Base-by-base conservation (phyloP, 768 basidiomycete genomes). In the Neoboletus subvelutipes region DNA sequence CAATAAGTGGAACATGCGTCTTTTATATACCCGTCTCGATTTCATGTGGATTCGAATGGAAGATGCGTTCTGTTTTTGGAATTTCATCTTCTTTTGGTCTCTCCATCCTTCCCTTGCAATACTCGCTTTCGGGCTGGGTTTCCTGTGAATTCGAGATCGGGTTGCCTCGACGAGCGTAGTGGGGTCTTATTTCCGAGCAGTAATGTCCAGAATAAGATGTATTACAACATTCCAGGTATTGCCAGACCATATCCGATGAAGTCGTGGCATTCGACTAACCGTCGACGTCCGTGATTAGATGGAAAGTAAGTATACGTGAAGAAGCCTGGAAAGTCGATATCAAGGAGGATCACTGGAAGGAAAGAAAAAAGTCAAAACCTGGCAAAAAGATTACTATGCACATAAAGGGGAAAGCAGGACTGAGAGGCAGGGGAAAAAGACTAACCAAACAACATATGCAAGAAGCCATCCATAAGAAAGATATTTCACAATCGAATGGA, bases 141-240 rank as follows among this genome's bases (percentile, higher is more conserved):
- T 39, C 37, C 10, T 56, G 37, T 22, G 45, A 17, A 39, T 48
- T 37, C 24, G 45, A 39, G 46, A 53, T 41, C 37, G 28, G 5
- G 40, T 8, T 55, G 51, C 41, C 42, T 56, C 28, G 41, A 42
- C 22, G 12, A 42, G 13, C 22, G 22, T 24, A 42, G n/a, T 24
- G 41, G 3, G 41, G 24, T 26, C 41, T 53, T 33, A 63, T 66
- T 66, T 65, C 61, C 64, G 57, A 57, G 55, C 18, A 26, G 37
- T 41, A 43, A 52, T 28, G 64, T 72, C 71, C 70, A 70, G 62
- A 66, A 65, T 61, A 59, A 61, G 59, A 52, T 73, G 68, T 71
- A 71, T 70, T 71, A 71, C 71, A 71, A 72, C 70, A 73, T 68
- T 58, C 66, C 71, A 71, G 70, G 70, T 73, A 71, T 71, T 71